phyloP scores from a whole-genome alignment of 768 basidiomycete genomes.

The Xanthoconium stramineum region DNA sequence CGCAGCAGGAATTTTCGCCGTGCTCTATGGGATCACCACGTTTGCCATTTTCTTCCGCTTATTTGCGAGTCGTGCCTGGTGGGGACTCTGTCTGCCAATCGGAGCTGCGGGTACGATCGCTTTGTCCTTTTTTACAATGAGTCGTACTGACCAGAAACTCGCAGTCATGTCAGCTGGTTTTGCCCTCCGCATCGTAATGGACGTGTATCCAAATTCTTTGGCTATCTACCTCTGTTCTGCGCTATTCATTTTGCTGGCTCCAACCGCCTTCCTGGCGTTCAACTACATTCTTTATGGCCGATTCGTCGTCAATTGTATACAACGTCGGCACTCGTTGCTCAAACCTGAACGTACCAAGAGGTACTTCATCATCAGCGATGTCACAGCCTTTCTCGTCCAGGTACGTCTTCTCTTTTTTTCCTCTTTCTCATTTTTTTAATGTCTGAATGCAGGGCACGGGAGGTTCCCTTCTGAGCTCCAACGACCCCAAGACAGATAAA shows the following conservation, averaged over 20 bases:
- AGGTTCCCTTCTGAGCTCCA: slow-evolving; percentile 16
- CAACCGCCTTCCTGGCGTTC: slow-evolving; percentile 31
- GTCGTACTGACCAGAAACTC: background rate
- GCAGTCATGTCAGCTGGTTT: slow-evolving; percentile 24
- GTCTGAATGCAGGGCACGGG: slow-evolving; percentile 20
- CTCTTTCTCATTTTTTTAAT: too few species aligned
- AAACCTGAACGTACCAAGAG: slow-evolving; percentile 22
- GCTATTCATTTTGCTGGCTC: slow-evolving; percentile 26
- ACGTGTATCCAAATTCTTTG: slow-evolving; percentile 18
- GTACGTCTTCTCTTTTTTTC: slow-evolving; percentile 6
- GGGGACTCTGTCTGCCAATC: slow-evolving; percentile 32
- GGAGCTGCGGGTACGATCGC: slow-evolving; percentile 19
- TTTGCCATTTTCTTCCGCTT: slow-evolving; percentile 17
- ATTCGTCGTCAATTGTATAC: slow-evolving; percentile 19
- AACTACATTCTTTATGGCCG: slow-evolving; percentile 33
- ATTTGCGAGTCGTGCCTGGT: slow-evolving; percentile 24
- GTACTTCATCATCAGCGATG: slow-evolving; percentile 29
- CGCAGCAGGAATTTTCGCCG: slow-evolving; percentile 21
- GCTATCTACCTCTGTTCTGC: slow-evolving; percentile 15
- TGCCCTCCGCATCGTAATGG: slow-evolving; percentile 18
- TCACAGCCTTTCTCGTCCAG: slow-evolving; percentile 28
- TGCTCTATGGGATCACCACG: slow-evolving; percentile 18
- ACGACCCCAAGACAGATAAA: background rate
- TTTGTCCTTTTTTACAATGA: background rate
- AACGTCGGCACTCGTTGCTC: slow-evolving; percentile 21